phyloP scores from a whole-genome alignment of 163 green algal species.

The Chlorella variabilis region DNA sequence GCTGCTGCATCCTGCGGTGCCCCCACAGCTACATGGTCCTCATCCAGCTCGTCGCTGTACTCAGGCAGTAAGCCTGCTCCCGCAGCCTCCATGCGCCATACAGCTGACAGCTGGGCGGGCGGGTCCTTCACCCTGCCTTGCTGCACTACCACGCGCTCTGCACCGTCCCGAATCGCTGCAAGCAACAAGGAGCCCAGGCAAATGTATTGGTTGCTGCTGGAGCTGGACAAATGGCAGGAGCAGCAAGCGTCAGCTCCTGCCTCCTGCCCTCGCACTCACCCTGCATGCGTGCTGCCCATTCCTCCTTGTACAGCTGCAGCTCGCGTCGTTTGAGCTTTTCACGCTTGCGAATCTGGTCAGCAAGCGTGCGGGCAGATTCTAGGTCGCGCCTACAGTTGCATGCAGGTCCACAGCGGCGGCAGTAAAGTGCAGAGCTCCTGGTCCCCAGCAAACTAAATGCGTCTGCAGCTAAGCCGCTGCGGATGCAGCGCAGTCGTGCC shows the following conservation, averaged over 20 bases:
- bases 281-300: conserved; percentile 44
- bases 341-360: conserved; percentile 53
- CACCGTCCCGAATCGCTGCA: conserved; percentile 31
- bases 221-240: too few species aligned
- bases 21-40: neutral
- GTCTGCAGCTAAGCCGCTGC: too few species aligned
- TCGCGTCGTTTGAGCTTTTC: conserved; percentile 55
- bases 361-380: conserved; percentile 52
- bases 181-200: neutral
- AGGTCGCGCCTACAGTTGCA: conserved; percentile 42
- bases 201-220: neutral
- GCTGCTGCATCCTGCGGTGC: conserved; percentile 23
- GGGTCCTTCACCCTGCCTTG: conserved; percentile 14
- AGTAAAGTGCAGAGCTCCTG: neutral
- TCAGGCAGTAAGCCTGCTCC: neutral
- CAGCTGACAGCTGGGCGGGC: conserved; percentile 31
- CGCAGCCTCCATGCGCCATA: conserved; percentile 20
- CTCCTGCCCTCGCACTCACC: conserved; percentile 4
- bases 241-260: too few species aligned
- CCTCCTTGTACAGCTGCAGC: conserved; percentile 44
- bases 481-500: neutral
- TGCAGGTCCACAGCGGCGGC: neutral
- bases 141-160: neutral
- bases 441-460: too few species aligned
- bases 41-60: neutral